phyloP scores from a whole-genome alignment of 805 yeast genomes.

The Nakazawaea ernobii region DNA sequence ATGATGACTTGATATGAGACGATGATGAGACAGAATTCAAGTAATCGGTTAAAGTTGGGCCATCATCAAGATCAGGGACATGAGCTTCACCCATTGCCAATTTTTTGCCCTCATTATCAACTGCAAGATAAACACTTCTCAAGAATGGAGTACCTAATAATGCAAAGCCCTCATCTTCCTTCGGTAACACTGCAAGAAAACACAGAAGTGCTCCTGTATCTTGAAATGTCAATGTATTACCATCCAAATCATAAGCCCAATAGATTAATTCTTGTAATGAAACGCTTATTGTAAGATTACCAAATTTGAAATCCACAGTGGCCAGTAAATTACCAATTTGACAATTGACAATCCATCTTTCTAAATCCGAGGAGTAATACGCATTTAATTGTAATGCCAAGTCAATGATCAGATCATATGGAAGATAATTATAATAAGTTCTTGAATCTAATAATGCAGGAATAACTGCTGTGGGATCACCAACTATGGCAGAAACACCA shows the following conservation, averaged over 20 bases:
- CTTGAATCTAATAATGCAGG: slow-evolving; percentile 62
- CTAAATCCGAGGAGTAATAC: slow-evolving; percentile 39
- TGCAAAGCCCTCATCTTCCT: slow-evolving; percentile 40
- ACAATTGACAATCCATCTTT: slow-evolving; percentile 62
- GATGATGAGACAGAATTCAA: neutral
- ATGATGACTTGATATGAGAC: neutral
- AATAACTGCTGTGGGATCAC: slow-evolving; percentile 29
- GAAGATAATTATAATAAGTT: slow-evolving; percentile 42
- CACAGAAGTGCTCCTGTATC: slow-evolving; percentile 53
- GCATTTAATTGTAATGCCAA: slow-evolving; percentile 71
- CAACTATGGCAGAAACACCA: slow-evolving; percentile 21
- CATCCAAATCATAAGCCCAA: slow-evolving; percentile 30
- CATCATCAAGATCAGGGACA: slow-evolving; percentile 1
- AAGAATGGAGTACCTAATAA: slow-evolving; percentile 57
- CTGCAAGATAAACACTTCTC: slow-evolving; percentile 48
- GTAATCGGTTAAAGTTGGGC: neutral
- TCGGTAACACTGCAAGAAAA: slow-evolving; percentile 44
- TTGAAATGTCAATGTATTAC: slow-evolving; percentile 36
- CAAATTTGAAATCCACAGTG: slow-evolving; percentile 45
- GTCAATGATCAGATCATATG: slow-evolving; percentile 49
- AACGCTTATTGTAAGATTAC: slow-evolving; percentile 41
- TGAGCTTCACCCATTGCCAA: slow-evolving; percentile 52
- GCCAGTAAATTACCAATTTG: slow-evolving; percentile 43
- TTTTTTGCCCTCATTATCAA: slow-evolving; percentile 51
- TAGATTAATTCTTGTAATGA: slow-evolving; percentile 44